A percentile compares a stretch with the other conserved stretches of the same genome.
phyloP scores from a whole-genome alignment of 2,329 filamentous ascomycete species.

The Penicillium hesseltinei region DNA sequence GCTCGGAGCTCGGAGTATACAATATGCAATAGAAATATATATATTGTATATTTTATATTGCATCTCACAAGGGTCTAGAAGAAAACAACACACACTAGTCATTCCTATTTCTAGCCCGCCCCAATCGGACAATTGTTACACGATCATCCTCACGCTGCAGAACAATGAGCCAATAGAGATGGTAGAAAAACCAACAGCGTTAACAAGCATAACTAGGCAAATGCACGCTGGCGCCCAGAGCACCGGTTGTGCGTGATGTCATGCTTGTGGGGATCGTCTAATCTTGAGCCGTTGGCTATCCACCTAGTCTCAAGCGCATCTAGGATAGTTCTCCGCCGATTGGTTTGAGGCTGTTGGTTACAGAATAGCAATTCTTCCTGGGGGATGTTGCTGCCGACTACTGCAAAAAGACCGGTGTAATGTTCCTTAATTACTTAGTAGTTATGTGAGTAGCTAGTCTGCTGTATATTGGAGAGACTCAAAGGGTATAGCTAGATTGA shows the following conservation, averaged over 20 bases:
- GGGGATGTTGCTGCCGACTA: not conserved
- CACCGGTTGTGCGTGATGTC: slow-evolving; percentile 11
- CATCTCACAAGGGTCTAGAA: not conserved
- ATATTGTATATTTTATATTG: not conserved
- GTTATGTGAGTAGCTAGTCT: not conserved
- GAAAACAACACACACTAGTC: not conserved
- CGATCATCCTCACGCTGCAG: not conserved
- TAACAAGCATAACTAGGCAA: slow-evolving; percentile 2
- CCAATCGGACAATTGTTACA: slow-evolving; percentile 1
- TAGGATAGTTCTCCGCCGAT: not conserved
- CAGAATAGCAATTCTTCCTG: not conserved
- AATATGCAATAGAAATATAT: not conserved
- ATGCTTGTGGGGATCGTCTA: not conserved
- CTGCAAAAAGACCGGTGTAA: not conserved
- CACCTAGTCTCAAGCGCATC: not conserved
- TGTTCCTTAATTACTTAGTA: not conserved
- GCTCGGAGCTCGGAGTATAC: no score
- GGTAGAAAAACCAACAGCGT: slow-evolving; percentile 18
- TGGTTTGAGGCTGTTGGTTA: not conserved
- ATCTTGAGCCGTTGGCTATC: not conserved
- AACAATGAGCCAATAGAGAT: not conserved
- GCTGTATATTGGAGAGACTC: not conserved
- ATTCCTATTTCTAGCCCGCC: not conserved
- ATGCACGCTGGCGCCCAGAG: not conserved
- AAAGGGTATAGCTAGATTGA: not conserved